Percentiles rank a stretch among this genome's conserved stretches.
phyloP scores from a whole-genome alignment of 306 rosid genomes.

The Amphicarpaea edgeworthii region DNA sequence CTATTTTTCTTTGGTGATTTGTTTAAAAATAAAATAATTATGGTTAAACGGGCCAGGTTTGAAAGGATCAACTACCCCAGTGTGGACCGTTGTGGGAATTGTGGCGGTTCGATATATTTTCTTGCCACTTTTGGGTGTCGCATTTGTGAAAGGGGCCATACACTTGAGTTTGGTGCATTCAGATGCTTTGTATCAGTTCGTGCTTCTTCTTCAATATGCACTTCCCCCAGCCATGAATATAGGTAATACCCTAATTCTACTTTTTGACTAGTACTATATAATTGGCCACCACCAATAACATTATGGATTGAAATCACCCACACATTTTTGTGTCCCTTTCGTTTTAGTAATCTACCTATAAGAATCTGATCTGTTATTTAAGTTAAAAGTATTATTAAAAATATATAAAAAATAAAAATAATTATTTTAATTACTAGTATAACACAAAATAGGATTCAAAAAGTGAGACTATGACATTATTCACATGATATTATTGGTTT shows the following conservation, averaged over 20 bases:
- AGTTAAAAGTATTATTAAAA: too few relatives aligned
- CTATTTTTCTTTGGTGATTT: background rate
- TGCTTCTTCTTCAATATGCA: slow-evolving; percentile 80
- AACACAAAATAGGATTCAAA: too few relatives aligned
- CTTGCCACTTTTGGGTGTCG: slow-evolving; percentile 70
- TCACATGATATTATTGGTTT: too few relatives aligned
- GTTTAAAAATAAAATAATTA: background rate
- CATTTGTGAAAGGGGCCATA: slow-evolving; percentile 66
- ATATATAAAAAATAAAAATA: too few relatives aligned
- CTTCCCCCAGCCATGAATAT: slow-evolving; percentile 92
- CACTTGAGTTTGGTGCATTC: slow-evolving; percentile 66
- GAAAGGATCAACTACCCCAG: slow-evolving; percentile 56
- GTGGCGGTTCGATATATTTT: slow-evolving; percentile 63
- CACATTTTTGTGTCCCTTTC: too few relatives aligned
- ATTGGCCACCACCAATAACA: too few relatives aligned
- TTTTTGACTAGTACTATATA: background rate
- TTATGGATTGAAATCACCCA: too few relatives aligned
- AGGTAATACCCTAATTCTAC: slow-evolving; percentile 54
- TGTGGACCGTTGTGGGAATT: slow-evolving; percentile 62
- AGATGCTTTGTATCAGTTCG: slow-evolving; percentile 75
- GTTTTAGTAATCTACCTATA: too few relatives aligned
- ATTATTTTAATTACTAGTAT: too few relatives aligned
- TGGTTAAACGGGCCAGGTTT: slow-evolving; percentile 60
- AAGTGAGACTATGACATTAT: too few relatives aligned
- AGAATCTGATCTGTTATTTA: too few relatives aligned